Evolutionary conservation across 306 rosid species (phyloP), one percentile per base, ranked within the genome.

Genomic region (Lathyrus tuberosus): DNA sequence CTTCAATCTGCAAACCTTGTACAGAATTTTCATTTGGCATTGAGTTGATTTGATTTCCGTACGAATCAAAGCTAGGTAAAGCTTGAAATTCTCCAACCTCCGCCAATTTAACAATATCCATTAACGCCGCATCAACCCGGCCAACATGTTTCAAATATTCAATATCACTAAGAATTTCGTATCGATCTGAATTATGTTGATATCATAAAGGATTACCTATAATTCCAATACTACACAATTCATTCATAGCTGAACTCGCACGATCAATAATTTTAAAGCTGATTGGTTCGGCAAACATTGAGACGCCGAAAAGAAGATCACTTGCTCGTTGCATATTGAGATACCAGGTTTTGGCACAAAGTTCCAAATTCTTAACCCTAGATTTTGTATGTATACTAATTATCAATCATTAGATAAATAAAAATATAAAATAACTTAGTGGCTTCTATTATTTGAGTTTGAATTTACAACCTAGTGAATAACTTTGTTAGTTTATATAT

Each of bases 81-180:
- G 2, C 14, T 13, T 54, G 83, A 70, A 78, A 33, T 10, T 79
- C 77, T 58, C 79, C 78, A 22, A 80, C 86, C 75, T 83, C 96
- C 62, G 72, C 80, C 80, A 83, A 62, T 62, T 62, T 68, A 22
- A 81, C 59, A 6, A 86, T 59, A 30, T 83, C 82, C 52, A 10
- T 46, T 28, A 89, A 51, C 0, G 81, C 71, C 1, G 69, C 22
- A 38, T 75, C 79, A 7, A 69, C 70, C 10, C 72, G 59, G 9
- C 84, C 80, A 40, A 76, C 83, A 17, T 79, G 66, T 62, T 61
- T 75, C 54, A 66, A 40, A 67, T 87, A 83, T 69, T 83, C 79
- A 2, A 61, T 8, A 4, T 62, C 17, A 69, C 73, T 62, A 4
- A 85, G 75, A 11, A 49, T 65, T 46, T 86, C 86, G 5, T 58